phyloP scores from a whole-genome alignment of 306 rosid species.

The Casuarina cunninghamiana region DNA sequence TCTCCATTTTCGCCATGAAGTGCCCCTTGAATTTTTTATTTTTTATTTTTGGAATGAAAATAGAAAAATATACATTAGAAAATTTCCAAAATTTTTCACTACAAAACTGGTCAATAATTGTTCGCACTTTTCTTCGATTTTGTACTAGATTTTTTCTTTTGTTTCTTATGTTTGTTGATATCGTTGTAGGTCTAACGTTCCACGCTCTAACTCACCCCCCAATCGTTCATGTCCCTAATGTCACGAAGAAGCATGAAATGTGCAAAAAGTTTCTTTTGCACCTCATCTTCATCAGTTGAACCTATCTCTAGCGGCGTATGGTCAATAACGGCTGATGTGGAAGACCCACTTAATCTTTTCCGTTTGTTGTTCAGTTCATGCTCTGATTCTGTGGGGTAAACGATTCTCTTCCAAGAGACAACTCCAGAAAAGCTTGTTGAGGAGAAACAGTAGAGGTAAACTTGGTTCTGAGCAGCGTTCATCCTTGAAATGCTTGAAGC shows the following conservation, averaged over 20 bases:
- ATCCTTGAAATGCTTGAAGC: conserved; percentile 63
- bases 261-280: conserved; percentile 54
- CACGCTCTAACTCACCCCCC: conserved; percentile 62
- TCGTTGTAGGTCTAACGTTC: conserved; percentile 47
- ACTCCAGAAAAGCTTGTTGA: conserved; percentile 67
- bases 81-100: conserved; percentile 1
- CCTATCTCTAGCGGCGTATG: conserved; percentile 21
- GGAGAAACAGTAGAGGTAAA: conserved; percentile 57
- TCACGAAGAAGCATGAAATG: conserved; percentile 67
- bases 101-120: not conserved
- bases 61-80: too few relatives aligned
- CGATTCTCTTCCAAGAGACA: conserved; percentile 62
- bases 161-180: conserved; percentile 65
- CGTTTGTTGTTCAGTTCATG: conserved; percentile 50
- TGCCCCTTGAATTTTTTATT: too few relatives aligned
- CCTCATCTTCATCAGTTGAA: conserved; percentile 52
- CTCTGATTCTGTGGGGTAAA: conserved; percentile 41
- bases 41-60: too few relatives aligned
- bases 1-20: too few relatives aligned
- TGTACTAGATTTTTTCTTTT: conserved; percentile 41
- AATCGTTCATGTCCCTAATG: conserved; percentile 70
- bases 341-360: conserved; percentile 38
- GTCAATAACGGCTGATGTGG: conserved; percentile 28
- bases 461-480: conserved; percentile 59
- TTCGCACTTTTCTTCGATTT: conserved; percentile 25